phyloP scores from a whole-genome alignment of 2,329 filamentous ascomycete genomes.

The Thelonectria blattea region DNA sequence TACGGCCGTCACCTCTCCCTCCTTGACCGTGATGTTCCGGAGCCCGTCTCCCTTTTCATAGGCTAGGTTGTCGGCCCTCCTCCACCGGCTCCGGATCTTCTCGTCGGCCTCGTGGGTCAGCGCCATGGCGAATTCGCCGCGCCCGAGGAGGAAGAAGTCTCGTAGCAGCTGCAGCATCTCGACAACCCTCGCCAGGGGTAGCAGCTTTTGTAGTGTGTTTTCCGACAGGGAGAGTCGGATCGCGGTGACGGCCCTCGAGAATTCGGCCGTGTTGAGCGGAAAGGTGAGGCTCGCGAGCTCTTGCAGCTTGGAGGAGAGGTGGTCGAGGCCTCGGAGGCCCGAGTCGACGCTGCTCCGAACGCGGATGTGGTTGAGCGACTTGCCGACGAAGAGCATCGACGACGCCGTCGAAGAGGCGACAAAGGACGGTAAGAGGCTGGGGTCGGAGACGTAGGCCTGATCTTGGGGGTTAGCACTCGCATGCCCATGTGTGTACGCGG shows the following conservation, averaged over 20 bases:
- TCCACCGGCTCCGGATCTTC: conserved; percentile 76
- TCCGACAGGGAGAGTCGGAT: conserved; percentile 84
- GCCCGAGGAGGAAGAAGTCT: conserved; percentile 84
- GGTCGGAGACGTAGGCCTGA: conserved; percentile 64
- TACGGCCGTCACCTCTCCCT: conserved; percentile 82
- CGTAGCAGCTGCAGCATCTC: conserved; percentile 79
- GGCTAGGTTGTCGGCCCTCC: conserved; percentile 63
- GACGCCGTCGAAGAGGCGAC: conserved; percentile 75
- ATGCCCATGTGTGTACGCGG: not conserved
- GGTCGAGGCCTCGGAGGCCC: conserved; percentile 58
- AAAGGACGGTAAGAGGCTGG: conserved; percentile 75
- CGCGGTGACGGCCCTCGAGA: conserved; percentile 74
- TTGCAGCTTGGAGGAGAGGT: conserved; percentile 71
- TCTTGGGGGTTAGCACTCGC: conserved; percentile 6
- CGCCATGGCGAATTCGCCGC: conserved; percentile 90
- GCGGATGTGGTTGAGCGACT: conserved; percentile 84
- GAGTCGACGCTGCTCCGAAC: conserved; percentile 56
- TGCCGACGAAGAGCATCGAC: conserved; percentile 90
- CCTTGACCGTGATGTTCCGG: conserved; percentile 71
- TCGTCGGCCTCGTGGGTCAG: conserved; percentile 86
- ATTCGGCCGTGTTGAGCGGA: conserved; percentile 73
- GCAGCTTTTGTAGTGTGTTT: conserved; percentile 79
- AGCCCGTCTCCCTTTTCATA: conserved; percentile 60
- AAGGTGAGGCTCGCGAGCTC: conserved; percentile 72
- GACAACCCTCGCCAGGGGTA: conserved; percentile 78